Conservation (phyloP, 495 filamentous ascomycete genomes). For the Penicillium longicatenatum region DNA sequence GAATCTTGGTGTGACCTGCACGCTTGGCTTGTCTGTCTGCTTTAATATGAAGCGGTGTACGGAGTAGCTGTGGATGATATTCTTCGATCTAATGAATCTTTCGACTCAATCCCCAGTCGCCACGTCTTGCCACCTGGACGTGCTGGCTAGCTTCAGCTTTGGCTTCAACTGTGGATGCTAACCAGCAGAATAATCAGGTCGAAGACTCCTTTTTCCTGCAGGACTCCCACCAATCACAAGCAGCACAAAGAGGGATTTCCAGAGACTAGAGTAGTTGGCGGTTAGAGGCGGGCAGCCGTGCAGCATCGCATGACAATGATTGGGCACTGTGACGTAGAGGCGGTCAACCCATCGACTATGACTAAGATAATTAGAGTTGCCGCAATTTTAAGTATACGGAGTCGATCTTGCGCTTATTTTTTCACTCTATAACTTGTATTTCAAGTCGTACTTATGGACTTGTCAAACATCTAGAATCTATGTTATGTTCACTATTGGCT, state of each 20-base stretch:
- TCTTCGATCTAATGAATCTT: not conserved
- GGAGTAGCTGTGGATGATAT: conserved; percentile 9
- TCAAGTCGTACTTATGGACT: not conserved
- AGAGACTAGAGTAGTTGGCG: not conserved
- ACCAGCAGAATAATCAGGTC: not conserved
- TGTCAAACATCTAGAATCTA: not conserved
- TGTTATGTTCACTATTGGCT: not conserved
- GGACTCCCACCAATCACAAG: not conserved
- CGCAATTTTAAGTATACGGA: not conserved
- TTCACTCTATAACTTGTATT: not conserved
- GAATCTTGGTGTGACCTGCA: not conserved
- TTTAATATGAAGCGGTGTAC: conserved; percentile 14
- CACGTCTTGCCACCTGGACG: conserved; percentile 21
- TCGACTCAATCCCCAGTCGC: conserved; percentile 10
- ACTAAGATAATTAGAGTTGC: conserved; percentile 2
- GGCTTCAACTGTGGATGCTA: not conserved
- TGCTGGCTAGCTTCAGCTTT: not conserved
- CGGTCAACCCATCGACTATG: conserved; percentile 11
- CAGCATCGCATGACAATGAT: conserved; percentile 9
- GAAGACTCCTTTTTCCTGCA: not conserved
- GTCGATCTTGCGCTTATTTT: not conserved
- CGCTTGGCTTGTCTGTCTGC: not conserved
- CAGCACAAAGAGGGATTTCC: not conserved
- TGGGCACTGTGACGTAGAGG: conserved; percentile 9
- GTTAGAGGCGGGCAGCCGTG: conserved; percentile 16